phyloP scores from a whole-genome alignment of 2,329 filamentous ascomycete genomes.

The Fusarium luffae region DNA sequence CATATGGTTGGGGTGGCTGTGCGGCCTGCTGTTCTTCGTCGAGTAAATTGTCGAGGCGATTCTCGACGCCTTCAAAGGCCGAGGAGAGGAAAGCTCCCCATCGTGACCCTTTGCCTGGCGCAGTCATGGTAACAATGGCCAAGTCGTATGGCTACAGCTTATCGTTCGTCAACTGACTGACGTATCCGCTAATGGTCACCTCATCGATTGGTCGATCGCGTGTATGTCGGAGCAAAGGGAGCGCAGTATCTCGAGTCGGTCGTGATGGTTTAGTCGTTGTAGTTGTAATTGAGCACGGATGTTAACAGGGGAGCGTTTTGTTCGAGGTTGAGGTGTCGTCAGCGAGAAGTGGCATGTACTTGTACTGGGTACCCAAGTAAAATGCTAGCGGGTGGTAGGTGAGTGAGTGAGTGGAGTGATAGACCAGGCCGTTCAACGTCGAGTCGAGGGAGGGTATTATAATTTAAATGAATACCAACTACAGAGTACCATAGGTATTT shows the following conservation, averaged over 20 bases:
- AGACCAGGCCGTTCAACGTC: not conserved
- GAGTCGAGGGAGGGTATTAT: not conserved
- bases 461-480: not conserved
- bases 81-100: slow-evolving; percentile 88
- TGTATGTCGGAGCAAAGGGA: slow-evolving; percentile 4
- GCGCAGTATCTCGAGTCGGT: not conserved
- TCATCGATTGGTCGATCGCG: slow-evolving; percentile 27
- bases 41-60: slow-evolving; percentile 89
- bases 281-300: slow-evolving; percentile 7
- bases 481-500: not conserved
- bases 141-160: slow-evolving; percentile 15
- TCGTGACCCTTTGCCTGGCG: slow-evolving; percentile 65
- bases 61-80: slow-evolving; percentile 93
- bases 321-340: slow-evolving; percentile 36
- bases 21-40: slow-evolving; percentile 68
- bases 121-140: slow-evolving; percentile 55
- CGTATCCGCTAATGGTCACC: slow-evolving; percentile 35
- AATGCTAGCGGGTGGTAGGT: slow-evolving; percentile 17
- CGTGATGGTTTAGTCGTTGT: not conserved
- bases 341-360: slow-evolving; percentile 30
- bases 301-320: slow-evolving; percentile 21
- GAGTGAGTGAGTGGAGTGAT: slow-evolving; percentile 16
- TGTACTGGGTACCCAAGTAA: not conserved
- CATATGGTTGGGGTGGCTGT: slow-evolving; percentile 22
- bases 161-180: slow-evolving; percentile 38